Evolutionary conservation across 805 yeast species (phyloP).

Genomic region (Candida adriatica): DNA sequence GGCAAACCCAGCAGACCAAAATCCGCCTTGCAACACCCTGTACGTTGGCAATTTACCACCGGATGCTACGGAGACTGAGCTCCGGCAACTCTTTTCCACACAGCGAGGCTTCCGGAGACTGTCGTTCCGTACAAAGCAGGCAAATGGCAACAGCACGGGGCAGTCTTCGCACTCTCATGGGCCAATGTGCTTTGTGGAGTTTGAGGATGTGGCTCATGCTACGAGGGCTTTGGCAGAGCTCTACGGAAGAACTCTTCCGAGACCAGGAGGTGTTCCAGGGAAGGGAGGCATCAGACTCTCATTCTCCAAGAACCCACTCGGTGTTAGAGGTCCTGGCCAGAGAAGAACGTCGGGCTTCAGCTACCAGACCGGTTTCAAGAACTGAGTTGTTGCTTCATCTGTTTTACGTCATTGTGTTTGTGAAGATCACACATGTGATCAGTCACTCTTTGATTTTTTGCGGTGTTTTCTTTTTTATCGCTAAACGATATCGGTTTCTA

Average conservation of each 20-base stretch:
- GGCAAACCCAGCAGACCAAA: constrained; percentile 98
- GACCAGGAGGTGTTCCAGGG: constrained; percentile 59
- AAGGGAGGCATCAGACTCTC: constrained; percentile 95
- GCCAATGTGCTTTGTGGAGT: constrained; percentile 99
- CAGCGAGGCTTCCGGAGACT: constrained; percentile 91
- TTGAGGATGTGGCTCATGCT: constrained; percentile 92
- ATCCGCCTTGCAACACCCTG: constrained; percentile 96
- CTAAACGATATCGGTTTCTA: too few species aligned
- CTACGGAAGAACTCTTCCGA: constrained; percentile 86
- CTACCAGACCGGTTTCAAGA: constrained; percentile 15
- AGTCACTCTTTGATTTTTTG: too few species aligned
- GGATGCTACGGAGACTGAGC: constrained; percentile 90
- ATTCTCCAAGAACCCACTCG: constrained; percentile 93
- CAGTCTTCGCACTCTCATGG: constrained; percentile 51
- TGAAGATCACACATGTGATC: too few species aligned
- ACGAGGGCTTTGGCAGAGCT: constrained; percentile 90
- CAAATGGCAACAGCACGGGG: constrained; percentile 28
- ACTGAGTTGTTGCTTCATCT: too few species aligned
- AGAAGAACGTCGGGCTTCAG: constrained; percentile 31
- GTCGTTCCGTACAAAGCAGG: constrained; percentile 76
- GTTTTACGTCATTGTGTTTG: too few species aligned
- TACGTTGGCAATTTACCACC: constrained; percentile 97
- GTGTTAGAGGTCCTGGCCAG: constrained; percentile 74
- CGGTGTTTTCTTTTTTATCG: too few species aligned
- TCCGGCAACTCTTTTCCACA: constrained; percentile 77